Percentiles rank a stretch among this genome's conserved stretches.
Evolutionary conservation across 257 asterid species (phyloP).

Genomic region (Marsdenia floribunda): DNA sequence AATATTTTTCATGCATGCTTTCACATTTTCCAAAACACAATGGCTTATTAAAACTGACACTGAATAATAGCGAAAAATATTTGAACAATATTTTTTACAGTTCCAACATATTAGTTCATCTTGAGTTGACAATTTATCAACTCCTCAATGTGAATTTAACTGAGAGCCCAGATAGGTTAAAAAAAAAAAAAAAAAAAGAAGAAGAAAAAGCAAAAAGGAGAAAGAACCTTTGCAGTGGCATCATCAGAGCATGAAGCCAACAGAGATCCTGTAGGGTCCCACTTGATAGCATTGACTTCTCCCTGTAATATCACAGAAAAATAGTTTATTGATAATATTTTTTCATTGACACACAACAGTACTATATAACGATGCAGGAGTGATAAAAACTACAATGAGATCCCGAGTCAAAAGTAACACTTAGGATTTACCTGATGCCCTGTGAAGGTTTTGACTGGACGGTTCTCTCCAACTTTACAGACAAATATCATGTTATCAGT

Average conservation of each 20-base stretch:
- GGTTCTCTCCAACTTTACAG: slow-evolving; percentile 87
- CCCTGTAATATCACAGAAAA: slow-evolving; percentile 40
- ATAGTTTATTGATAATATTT: not conserved
- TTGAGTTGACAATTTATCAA: slow-evolving; percentile 1
- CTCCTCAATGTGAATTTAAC: not conserved
- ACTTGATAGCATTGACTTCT: slow-evolving; percentile 96
- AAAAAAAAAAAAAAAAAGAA: not conserved
- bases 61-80: not conserved
- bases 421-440: slow-evolving; percentile 76
- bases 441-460: slow-evolving; percentile 66
- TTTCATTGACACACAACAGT: not conserved
- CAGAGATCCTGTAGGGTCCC: slow-evolving; percentile 93
- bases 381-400: not conserved
- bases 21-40: not conserved
- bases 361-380: not conserved
- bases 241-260: slow-evolving; percentile 98
- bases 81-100: not conserved
- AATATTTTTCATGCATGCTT: not conserved
- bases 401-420: not conserved
- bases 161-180: not conserved
- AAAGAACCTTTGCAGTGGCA: slow-evolving; percentile 79
- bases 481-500: slow-evolving; percentile 95
- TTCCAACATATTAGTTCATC: not conserved
- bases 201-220: not conserved
- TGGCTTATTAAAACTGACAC: not conserved